These are phyloP conservation scores for Selenicereus undatus DNA, from an alignment of 148 eudicot species.

Conservation along the genomic window DNA sequence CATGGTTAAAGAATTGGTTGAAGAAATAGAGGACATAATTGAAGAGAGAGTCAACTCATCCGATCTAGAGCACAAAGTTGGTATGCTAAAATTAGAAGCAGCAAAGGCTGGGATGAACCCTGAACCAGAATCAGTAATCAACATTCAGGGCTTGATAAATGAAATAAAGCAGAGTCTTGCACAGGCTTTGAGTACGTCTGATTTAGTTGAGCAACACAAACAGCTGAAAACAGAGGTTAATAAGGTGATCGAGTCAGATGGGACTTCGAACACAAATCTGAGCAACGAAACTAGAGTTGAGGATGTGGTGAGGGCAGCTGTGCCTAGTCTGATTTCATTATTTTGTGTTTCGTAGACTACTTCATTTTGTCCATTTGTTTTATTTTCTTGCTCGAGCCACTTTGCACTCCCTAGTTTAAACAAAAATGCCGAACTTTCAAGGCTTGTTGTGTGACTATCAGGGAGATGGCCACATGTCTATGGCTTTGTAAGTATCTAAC, in stretches of 20 bases:
- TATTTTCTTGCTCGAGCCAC: not conserved
- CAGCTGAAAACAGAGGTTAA: conserved; percentile 45
- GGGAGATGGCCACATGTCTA: not conserved
- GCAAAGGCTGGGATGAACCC: conserved; percentile 48
- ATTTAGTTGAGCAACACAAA: conserved; percentile 47
- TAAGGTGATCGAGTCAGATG: conserved; percentile 37
- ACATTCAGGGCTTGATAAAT: conserved; percentile 42
- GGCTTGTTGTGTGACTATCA: not conserved
- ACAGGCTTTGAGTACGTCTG: conserved; percentile 48
- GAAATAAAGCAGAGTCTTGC: conserved; percentile 56
- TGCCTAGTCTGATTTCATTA: conserved; percentile 24
- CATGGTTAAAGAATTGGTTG: conserved; percentile 44
- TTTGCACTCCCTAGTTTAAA: not conserved
- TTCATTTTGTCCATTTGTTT: not conserved
- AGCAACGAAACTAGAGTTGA: conserved; percentile 30
- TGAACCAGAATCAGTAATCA: conserved; percentile 40
- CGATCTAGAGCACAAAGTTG: conserved; percentile 60
- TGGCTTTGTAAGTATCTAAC: not conserved
- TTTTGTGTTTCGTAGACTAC: not conserved
- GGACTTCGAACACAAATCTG: conserved; percentile 31
- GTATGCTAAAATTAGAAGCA: conserved; percentile 47
- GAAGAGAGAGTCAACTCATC: conserved; percentile 58
- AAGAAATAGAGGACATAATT: conserved; percentile 48
- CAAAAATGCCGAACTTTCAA: not conserved
- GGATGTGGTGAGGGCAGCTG: conserved; percentile 32